phyloP scores from a whole-genome alignment of 495 filamentous ascomycete genomes.

The Aspergillus kassunensis region DNA sequence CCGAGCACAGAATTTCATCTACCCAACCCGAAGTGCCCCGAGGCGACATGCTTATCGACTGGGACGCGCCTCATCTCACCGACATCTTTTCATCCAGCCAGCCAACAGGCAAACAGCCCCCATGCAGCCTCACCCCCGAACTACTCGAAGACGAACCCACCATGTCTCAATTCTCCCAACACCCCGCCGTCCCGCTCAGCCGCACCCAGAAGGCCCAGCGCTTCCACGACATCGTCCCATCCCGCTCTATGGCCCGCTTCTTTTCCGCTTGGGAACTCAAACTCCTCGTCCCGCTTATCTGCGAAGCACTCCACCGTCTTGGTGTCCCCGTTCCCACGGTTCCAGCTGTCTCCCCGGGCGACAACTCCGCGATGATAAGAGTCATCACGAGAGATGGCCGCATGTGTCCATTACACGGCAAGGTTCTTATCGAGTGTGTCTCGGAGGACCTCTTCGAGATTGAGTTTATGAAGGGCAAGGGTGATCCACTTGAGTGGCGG shows the following conservation, averaged over 20 bases:
- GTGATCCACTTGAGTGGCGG: slow-evolving; percentile 95
- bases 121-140: slow-evolving; percentile 45
- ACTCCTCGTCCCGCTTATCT: slow-evolving; percentile 72
- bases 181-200: slow-evolving; percentile 72
- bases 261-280: slow-evolving; percentile 76
- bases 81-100: slow-evolving; percentile 55
- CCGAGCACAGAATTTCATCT: slow-evolving; percentile 52
- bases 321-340: slow-evolving; percentile 67
- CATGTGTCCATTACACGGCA: slow-evolving; percentile 75
- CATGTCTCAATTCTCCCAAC: slow-evolving; percentile 85
- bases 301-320: slow-evolving; percentile 76
- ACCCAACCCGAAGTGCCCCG: slow-evolving; percentile 78
- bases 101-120: slow-evolving; percentile 32
- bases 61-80: slow-evolving; percentile 59
- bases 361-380: slow-evolving; percentile 57
- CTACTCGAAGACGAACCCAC: slow-evolving; percentile 81
- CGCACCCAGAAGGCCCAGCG: slow-evolving; percentile 81
- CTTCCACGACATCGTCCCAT: slow-evolving; percentile 84
- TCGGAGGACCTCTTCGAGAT: slow-evolving; percentile 69
- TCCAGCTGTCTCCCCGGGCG: slow-evolving; percentile 35
- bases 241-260: slow-evolving; percentile 83
- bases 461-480: slow-evolving; percentile 88
- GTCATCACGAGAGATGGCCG: slow-evolving; percentile 75
- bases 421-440: slow-evolving; percentile 74
- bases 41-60: slow-evolving; percentile 68